A percentile compares a stretch with the other conserved stretches of the same genome.
These are phyloP conservation scores for Candida glaebosa DNA, from an alignment of 805 yeast species.

Conservation along the genomic window DNA sequence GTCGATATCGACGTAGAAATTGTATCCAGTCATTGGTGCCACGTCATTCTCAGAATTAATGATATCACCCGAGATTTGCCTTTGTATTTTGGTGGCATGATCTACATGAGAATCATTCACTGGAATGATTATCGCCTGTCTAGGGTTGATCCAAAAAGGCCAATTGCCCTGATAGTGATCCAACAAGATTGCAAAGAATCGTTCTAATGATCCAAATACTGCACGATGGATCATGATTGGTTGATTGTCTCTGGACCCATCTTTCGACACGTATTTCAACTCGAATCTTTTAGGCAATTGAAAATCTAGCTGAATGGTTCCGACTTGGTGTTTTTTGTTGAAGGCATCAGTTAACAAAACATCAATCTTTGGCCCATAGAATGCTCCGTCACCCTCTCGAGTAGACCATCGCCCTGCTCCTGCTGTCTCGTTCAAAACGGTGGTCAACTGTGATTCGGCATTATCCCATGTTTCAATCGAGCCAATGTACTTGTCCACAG, in stretches of 20 bases:
- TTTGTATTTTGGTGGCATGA: conserved; percentile 49
- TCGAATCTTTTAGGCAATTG: conserved; percentile 86
- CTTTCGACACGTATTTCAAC: conserved; percentile 57
- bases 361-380: conserved; percentile 96
- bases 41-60: conserved; percentile 30
- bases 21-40: conserved; percentile 53
- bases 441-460: conserved; percentile 69
- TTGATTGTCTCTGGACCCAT: conserved; percentile 47
- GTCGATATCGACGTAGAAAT: conserved; percentile 76
- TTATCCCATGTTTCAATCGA: conserved; percentile 70
- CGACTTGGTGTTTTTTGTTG: conserved; percentile 86
- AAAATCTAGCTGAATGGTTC: conserved; percentile 93
- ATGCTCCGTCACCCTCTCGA: conserved; percentile 94
- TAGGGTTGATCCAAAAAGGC: conserved; percentile 97
- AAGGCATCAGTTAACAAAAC: conserved; percentile 75
- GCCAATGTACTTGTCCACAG: conserved; percentile 74
- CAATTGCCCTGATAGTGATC: conserved; percentile 91
- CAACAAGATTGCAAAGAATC: conserved; percentile 85
- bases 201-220: conserved; percentile 88
- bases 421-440: conserved; percentile 48
- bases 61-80: conserved; percentile 45
- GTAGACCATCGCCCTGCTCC: conserved; percentile 61
- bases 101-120: conserved; percentile 59
- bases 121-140: conserved; percentile 85
- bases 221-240: conserved; percentile 98